Evolutionary conservation across 1,284 basidiomycete genomes (phyloP).

Genomic region (Ganoderma multipileum): DNA sequence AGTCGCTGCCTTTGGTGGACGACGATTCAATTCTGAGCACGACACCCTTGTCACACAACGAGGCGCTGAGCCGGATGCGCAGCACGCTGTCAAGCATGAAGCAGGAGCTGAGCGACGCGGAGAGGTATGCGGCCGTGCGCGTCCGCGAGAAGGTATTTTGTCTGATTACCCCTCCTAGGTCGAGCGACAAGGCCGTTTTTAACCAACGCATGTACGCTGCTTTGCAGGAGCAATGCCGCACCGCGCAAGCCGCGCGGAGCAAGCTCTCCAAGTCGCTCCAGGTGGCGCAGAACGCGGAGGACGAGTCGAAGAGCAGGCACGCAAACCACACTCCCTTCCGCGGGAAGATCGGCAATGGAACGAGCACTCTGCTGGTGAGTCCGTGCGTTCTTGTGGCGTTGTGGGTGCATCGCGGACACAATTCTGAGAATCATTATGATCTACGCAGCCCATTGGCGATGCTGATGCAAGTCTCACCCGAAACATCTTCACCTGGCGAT

Average conservation of each 20-base stretch:
- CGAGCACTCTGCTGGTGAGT: conserved; percentile 43
- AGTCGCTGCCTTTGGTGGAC: conserved; percentile 11
- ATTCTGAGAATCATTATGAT: conserved; percentile 10
- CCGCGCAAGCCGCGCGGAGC: conserved; percentile 55
- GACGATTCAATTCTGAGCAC: conserved; percentile 34
- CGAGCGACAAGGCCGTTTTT: conserved; percentile 30
- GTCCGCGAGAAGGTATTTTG: conserved; percentile 18
- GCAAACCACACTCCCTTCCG: conserved; percentile 46
- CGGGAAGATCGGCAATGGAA: conserved; percentile 46
- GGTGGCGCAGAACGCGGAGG: conserved; percentile 41
- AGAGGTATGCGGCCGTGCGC: conserved; percentile 49
- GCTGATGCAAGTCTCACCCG: conserved; percentile 26
- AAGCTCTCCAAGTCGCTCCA: conserved; percentile 52
- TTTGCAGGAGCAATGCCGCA: conserved; percentile 59
- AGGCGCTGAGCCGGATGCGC: conserved; percentile 62
- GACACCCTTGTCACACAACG: conserved; percentile 49
- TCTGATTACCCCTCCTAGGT: conserved; percentile 38
- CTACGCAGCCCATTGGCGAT: conserved; percentile 21
- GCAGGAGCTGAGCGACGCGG: conserved; percentile 59
- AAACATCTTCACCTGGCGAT: conserved; percentile 35
- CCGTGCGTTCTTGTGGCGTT: not conserved
- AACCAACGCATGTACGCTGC: conserved; percentile 55
- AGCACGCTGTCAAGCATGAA: conserved; percentile 62
- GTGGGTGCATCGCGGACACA: not conserved
- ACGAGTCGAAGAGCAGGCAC: conserved; percentile 38